A percentile compares a stretch with the other conserved stretches of the same genome.
Evolutionary conservation across 2,329 filamentous ascomycete genomes (phyloP).

Genomic region (Fonsecaea multimorphosa): DNA sequence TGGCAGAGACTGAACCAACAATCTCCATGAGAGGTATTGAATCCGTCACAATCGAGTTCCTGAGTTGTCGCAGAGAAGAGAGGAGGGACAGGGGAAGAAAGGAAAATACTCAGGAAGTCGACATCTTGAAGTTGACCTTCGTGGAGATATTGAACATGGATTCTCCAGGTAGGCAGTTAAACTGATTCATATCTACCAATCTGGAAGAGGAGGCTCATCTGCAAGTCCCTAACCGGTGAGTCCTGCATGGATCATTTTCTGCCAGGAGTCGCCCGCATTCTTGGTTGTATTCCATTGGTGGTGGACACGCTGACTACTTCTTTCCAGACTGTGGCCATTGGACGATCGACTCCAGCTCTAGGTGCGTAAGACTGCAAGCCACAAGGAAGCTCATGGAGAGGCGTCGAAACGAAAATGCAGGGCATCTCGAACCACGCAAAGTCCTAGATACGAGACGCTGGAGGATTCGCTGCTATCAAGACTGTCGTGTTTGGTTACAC

Average conservation of each 20-base stretch:
- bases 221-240: constrained; percentile 5
- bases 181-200: not conserved
- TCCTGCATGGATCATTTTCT: not conserved
- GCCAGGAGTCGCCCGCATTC: not conserved
- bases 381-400: not conserved
- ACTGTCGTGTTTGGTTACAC: too few species aligned
- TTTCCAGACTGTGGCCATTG: not conserved
- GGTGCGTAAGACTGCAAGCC: not conserved
- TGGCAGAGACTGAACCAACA: not conserved
- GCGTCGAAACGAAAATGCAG: not conserved
- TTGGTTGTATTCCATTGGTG: not conserved
- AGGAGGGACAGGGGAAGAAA: not conserved
- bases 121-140: not conserved
- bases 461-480: not conserved
- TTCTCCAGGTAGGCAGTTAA: not conserved
- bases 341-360: not conserved
- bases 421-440: not conserved
- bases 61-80: not conserved
- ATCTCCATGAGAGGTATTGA: not conserved
- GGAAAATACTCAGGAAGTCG: not conserved
- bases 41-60: not conserved
- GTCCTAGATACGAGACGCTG: not conserved
- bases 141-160: not conserved
- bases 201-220: not conserved
- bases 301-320: not conserved